Base-by-base conservation (phyloP, 1,284 basidiomycete species). In the Malassezia sympodialis region DNA sequence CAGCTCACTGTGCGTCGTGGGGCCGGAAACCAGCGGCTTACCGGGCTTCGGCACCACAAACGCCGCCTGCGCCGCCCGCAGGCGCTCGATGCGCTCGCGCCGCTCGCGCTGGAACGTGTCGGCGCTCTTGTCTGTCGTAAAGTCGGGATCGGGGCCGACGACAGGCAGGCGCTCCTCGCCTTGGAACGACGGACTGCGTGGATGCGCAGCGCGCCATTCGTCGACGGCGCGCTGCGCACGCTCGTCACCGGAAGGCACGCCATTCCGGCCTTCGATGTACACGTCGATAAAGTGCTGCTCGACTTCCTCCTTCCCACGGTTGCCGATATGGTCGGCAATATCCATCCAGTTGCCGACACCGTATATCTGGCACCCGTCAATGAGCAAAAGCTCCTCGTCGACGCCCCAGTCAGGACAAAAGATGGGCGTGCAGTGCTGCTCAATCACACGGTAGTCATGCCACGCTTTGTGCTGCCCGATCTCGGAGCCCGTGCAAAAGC, bases 311-410 rank as follows among this genome's bases (percentile, higher is more conserved):
- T 87, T 91, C 7, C 89, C 88, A 51, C 91, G 81, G 41, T 90
- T 94, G 6, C 94, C 93, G 50, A 98, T 84, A 61, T 96, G 89
- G 68, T 94, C 90, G 1, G 91, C 87, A 48, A 94, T 89, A 69
- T 93, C 91, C 71, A 87, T 84, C 93, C 93, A 98, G 76, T 96
- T 98, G 12, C 94, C 94, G 21, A 98, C 77, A 1, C 93, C 93
- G 69, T 90, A 88, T 31, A 83, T 81, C 28, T 88, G 82, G 52
- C 91, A 84, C 10, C 90, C 94, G 56, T 94, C 90, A 49, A 96
- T 80, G 30, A 98, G 79, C 10, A 96, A 79, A 1, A 96, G 79
- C 75, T 98, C 94, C 85, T 98, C 93, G 76, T 98, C 93, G 8
- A 91, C 94, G 31, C 91, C 93, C 93, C 93, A 98, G 72, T 94